Conservation (phyloP, 1,284 basidiomycete genomes). For the Sanguinoderma infundibulare region DNA sequence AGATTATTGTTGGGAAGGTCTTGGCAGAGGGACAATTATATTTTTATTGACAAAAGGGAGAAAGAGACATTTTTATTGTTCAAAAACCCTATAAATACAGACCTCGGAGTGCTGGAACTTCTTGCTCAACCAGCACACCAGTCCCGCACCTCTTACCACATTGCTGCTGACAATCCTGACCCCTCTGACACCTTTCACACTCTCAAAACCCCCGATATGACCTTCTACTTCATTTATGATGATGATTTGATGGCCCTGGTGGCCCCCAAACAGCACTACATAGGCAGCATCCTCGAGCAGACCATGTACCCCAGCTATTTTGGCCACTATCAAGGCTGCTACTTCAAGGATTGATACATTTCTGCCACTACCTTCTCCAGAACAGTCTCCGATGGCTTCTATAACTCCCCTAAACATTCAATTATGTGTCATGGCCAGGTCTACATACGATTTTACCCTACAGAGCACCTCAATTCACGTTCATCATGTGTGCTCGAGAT, state of each 20-base stretch:
- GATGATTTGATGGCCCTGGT: background rate
- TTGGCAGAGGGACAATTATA: background rate
- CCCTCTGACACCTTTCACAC: too few relatives aligned
- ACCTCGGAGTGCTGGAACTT: background rate
- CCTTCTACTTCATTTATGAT: background rate
- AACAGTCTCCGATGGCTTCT: background rate
- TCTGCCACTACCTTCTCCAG: background rate
- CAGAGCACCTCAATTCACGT: background rate
- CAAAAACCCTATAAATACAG: background rate
- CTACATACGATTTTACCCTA: background rate
- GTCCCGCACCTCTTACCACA: too few relatives aligned
- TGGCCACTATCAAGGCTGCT: background rate
- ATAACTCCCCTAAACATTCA: background rate
- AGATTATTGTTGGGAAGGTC: background rate
- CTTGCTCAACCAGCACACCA: background rate
- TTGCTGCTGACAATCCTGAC: too few relatives aligned
- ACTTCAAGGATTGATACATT: background rate
- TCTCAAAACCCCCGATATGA: background rate
- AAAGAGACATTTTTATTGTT: background rate
- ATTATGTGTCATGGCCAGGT: background rate
- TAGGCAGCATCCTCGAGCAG: background rate
- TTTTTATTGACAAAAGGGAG: background rate
- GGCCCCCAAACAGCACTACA: background rate
- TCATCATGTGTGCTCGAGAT: background rate
- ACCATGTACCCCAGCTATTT: background rate